Base-by-base conservation (phyloP, 371 early-diverging fungal species). In the Chytridium lagenaria region DNA sequence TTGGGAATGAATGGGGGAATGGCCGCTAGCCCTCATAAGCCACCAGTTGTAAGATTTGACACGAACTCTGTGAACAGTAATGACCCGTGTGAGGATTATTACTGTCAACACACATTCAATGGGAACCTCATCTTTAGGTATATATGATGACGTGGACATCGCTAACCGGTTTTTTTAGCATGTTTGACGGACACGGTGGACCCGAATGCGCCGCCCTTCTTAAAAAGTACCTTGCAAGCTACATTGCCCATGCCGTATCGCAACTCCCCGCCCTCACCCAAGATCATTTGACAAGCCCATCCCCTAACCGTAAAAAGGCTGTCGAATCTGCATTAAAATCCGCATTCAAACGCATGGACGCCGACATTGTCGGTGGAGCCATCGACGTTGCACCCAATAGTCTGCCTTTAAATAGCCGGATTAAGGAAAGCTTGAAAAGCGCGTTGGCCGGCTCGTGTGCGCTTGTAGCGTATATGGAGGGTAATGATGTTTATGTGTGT, bases 381-480 rank as follows among this genome's bases (percentile, higher is more conserved):
- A 50, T 76, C 15, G 57, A 55, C 26, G 3, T 44, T 38, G 23
- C 66, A n/a, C 59, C 74, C 68, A 59, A 71, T 15, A 1, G 40
- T 22, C 19, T 68, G 1, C 22, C 67, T 2, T 22, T 38, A 30
- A 57, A 37, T 16, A 26, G 22, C 16, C 39, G 33, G 44, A 37
- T 40, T 3, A 38, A 22, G 2, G 44, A 2, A 23, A 22, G 28
- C 30, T 44, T 84, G n/a, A 75, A 74, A 0, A 63, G 80, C 50
- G 93, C 93, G 0, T 79, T 91, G 22, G 74, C 91, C 16, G 95
- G 95, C 0, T 88, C 93, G 0, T 94, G 94, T 73, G 93, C 93
- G 1, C 79, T 93, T 64, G 78, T 91, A 33, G 92, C 92, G 0
- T 91, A 90, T 74, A 50, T 93, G 1, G 92, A 93, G 67, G 87